These are phyloP conservation scores for Puccinia horiana DNA, from an alignment of 1,284 basidiomycete genomes.

Conservation along the genomic window DNA sequence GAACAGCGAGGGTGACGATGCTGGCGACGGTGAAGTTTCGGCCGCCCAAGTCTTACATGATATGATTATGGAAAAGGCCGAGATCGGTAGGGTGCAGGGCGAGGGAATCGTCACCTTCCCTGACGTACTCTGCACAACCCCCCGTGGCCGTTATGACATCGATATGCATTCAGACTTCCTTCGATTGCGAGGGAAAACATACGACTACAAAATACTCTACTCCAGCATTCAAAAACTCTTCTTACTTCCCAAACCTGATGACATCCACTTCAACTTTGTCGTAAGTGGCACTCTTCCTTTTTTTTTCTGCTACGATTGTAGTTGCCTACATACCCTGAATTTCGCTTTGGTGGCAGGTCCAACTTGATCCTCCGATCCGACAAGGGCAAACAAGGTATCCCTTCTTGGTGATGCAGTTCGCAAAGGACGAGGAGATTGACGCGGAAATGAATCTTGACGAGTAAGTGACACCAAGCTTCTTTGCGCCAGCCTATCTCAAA, in stretches of 20 bases:
- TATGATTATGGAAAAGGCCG: conserved; percentile 91
- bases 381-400: conserved; percentile 98
- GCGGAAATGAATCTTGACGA: conserved; percentile 91
- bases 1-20: conserved; percentile 55
- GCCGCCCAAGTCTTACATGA: conserved; percentile 97
- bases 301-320: not conserved
- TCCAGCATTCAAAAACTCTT: conserved; percentile 85
- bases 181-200: conserved; percentile 92
- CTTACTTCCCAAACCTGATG: conserved; percentile 88
- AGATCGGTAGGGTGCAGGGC: conserved; percentile 87
- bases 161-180: conserved; percentile 96
- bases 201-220: conserved; percentile 98
- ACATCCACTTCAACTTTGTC: conserved; percentile 92
- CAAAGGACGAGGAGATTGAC: conserved; percentile 93
- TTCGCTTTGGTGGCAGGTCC: conserved; percentile 65
- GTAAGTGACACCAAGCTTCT: no score
- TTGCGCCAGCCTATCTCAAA: not conserved
- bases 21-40: conserved; percentile 65
- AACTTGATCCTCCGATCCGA: conserved; percentile 85
- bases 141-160: conserved; percentile 92
- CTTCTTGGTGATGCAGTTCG: conserved; percentile 96
- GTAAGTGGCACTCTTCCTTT: conserved; percentile 62
- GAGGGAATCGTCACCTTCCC: conserved; percentile 93
- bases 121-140: conserved; percentile 93
- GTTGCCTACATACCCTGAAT: not conserved